These are phyloP conservation scores for Cutaneotrichosporon dermatis DNA, from an alignment of 1,284 basidiomycete genomes.

Conservation along the genomic window DNA sequence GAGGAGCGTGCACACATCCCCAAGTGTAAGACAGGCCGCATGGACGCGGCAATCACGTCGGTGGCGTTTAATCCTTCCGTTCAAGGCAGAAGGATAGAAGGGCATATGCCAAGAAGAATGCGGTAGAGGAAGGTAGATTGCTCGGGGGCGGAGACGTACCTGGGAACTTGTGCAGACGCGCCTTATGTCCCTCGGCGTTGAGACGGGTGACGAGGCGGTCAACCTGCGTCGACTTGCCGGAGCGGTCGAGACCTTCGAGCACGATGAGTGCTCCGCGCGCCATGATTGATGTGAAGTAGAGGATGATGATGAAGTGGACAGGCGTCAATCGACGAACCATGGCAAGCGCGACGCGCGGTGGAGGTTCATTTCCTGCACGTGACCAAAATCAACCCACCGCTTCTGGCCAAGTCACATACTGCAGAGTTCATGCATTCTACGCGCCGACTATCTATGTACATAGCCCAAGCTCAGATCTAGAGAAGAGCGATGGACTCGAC, in stretches of 20 bases:
- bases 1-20: no score
- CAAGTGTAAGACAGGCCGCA: no score
- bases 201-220: slow-evolving; percentile 58
- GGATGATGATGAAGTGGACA: neutral
- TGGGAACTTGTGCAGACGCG: slow-evolving; percentile 70
- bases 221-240: slow-evolving; percentile 85
- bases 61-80: no score
- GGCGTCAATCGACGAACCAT: neutral
- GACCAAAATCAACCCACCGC: no score
- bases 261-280: slow-evolving; percentile 73
- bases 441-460: neutral
- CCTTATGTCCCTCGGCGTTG: slow-evolving; percentile 29
- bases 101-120: no score
- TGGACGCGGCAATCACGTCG: no score
- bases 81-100: no score
- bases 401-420: no score
- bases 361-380: neutral
- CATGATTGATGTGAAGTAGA: neutral
- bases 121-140: no score
- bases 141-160: slow-evolving; percentile 55
- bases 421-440: neutral
- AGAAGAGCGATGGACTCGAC: slow-evolving; percentile 71
- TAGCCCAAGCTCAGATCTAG: slow-evolving; percentile 2
- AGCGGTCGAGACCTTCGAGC: slow-evolving; percentile 87
- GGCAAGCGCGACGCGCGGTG: slow-evolving; percentile 2